Evolutionary conservation across 2,329 filamentous ascomycete genomes (phyloP), one percentile per base, ranked within the genome.

Genomic region (Neodidymelliopsis sp.): DNA sequence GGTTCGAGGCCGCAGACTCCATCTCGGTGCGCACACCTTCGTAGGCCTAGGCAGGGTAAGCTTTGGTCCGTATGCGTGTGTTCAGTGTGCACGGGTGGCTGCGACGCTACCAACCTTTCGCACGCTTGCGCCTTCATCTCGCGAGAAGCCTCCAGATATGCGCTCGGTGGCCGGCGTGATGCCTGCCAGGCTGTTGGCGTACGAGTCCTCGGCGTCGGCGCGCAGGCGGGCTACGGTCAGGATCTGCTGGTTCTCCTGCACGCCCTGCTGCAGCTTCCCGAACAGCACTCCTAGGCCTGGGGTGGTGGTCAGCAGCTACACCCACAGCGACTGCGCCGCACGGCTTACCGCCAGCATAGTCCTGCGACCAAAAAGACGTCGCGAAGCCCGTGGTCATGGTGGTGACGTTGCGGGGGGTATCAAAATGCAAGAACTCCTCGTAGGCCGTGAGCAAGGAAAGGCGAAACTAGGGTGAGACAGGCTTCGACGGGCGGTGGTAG

Each of bases 331-430:
- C 29, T 36, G 69, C 37, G 37, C 41, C 82, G 73, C 78, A 89
- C 47, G 30, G 45, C 84, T 73, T 79, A 91, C 89, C 92, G 80
- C 90, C 91, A 72, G 93, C 93, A 81, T 97, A 97, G 82, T 99
- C 94, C 72, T 85, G 85, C 55, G 94, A 96, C 94, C 94, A 99
- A 79, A 99, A 97, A 39, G 92, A 96, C 77, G 93, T 91, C 63
- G 91, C 87, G 77, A 99, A 97, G 66, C 90, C 70, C 23, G 69
- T 60, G 40, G 67, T 57, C 68, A 71, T 71, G 37, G 43, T 58
- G 57, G 54, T 56, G 55, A 52, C 35, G 57, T 47, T 34, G 46
- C 25, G 33, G 49, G 40, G 49, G 59, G 53, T 57, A 60, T 60
- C 55, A 57, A 50, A 50, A 50, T 20, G 19, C 46, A 51, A 49